Base-by-base conservation (phyloP, 73 alveolate species). In the Durusdinium trenchii region DNA sequence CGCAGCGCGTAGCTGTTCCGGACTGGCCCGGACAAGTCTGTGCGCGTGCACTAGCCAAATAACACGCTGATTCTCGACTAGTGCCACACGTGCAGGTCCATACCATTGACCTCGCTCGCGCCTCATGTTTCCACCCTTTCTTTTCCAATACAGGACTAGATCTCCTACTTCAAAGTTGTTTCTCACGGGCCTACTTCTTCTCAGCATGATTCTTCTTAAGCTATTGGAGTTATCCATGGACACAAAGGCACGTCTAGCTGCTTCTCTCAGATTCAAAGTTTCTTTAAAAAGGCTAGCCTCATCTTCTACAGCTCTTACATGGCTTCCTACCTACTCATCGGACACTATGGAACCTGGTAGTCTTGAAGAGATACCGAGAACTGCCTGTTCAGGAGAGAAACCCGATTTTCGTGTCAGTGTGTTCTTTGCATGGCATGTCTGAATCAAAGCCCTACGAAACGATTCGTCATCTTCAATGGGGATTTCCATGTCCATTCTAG, bases 261-360 rank as follows among this genome's bases (percentile, higher is more conserved):
- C 9, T 6, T 9, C 32, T 6, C 76, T 6, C 76, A 62, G 76
- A 26, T 62, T 38, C 16, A 62, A 20, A 4, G 16, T 23, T 6
- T 62, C 76, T n/a, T n/a, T n/a, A n/a, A n/a, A n/a, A n/a, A n/a
- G n/a, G n/a, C n/a, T n/a, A n/a, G n/a, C n/a, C n/a, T n/a, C n/a
- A n/a, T n/a, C n/a, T n/a, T n/a, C n/a, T n/a, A n/a, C n/a, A n/a
- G n/a, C n/a, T n/a, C n/a, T n/a, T n/a, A n/a, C 46, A 35, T 51
- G 76, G 46, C 78, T 20, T 20, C 47, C 26, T 14, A 23, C 51
- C 26, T 20, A 20, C 20, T 52, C 48, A 51, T 60, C 52, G 0
- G 79, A 51, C 28, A 38, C 51, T 4, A 84, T 7, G 3, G 94
- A 84, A 0, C 76, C 94, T 6, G 94, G 94, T 30, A 84, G 94